These are phyloP conservation scores for Xeromyces bisporus DNA, from an alignment of 495 filamentous ascomycete genomes.

Conservation along the genomic window DNA sequence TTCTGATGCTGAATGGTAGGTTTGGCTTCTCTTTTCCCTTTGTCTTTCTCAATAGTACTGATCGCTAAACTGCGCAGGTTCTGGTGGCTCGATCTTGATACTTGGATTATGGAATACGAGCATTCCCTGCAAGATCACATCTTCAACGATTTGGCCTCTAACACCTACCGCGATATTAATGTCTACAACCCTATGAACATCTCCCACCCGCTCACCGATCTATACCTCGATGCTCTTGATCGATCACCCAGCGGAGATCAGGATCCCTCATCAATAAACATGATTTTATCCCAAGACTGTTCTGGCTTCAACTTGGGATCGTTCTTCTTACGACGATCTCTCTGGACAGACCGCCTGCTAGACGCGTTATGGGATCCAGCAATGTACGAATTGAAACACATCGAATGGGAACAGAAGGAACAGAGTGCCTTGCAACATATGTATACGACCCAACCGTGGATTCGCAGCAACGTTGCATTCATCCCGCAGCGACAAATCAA, in stretches of 20 bases:
- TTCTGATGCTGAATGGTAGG: slow-evolving; percentile 88
- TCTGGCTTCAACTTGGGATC: slow-evolving; percentile 91
- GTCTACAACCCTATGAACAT: slow-evolving; percentile 92
- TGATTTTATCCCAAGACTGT: slow-evolving; percentile 88
- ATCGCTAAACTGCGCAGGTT: slow-evolving; percentile 42
- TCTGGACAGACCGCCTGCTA: slow-evolving; percentile 82
- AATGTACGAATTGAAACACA: slow-evolving; percentile 94
- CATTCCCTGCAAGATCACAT: slow-evolving; percentile 83
- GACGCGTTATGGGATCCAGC: slow-evolving; percentile 99
- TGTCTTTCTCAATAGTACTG: neutral
- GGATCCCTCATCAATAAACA: slow-evolving; percentile 55
- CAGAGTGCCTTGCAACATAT: slow-evolving; percentile 90
- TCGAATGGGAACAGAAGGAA: slow-evolving; percentile 98
- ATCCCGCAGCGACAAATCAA: slow-evolving; percentile 86
- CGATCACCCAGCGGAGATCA: slow-evolving; percentile 60
- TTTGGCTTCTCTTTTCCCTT: slow-evolving; percentile 1
- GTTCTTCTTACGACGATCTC: slow-evolving; percentile 72
- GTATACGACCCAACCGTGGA: slow-evolving; percentile 83
- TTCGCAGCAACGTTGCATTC: slow-evolving; percentile 76
- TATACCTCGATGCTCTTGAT: slow-evolving; percentile 57
- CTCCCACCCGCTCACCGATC: slow-evolving; percentile 54
- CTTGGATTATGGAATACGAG: slow-evolving; percentile 92
- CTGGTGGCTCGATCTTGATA: slow-evolving; percentile 98
- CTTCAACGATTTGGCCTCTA: slow-evolving; percentile 57
- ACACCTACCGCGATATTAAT: slow-evolving; percentile 92